phyloP scores from a whole-genome alignment of 1,139 yeast species.

The Scheffersomyces insectosa region DNA sequence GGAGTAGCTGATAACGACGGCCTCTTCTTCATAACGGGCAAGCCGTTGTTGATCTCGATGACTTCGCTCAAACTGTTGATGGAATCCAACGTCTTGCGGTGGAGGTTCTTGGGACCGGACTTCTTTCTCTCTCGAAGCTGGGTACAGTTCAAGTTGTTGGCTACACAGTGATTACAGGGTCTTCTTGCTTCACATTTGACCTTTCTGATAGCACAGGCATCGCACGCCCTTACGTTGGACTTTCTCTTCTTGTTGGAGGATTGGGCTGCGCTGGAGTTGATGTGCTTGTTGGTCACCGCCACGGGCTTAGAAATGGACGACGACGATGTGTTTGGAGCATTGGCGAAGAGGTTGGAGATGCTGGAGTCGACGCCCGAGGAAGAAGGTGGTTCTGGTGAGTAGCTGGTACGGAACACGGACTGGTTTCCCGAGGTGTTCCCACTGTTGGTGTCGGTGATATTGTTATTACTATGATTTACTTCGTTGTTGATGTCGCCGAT shows the following conservation, averaged over 20 bases:
- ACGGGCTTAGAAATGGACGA: neutral
- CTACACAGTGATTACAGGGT: constrained; percentile 44
- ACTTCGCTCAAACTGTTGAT: constrained; percentile 23
- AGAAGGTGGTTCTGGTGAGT: neutral
- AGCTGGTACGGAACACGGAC: neutral
- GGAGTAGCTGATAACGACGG: constrained; percentile 3
- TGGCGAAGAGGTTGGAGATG: neutral
- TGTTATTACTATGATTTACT: too few relatives aligned
- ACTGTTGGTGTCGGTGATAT: too few relatives aligned
- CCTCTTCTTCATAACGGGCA: neutral
- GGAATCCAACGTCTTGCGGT: constrained; percentile 36
- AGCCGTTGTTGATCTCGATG: constrained; percentile 9
- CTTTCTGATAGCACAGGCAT: constrained; percentile 47
- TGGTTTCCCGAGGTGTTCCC: too few relatives aligned
- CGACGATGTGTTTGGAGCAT: neutral
- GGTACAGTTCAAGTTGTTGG: constrained; percentile 40
- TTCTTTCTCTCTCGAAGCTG: constrained; percentile 40
- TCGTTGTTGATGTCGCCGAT: neutral
- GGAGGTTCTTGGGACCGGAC: constrained; percentile 45
- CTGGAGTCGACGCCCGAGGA: neutral
- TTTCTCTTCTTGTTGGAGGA: constrained; percentile 11
- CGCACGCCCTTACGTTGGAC: constrained; percentile 31
- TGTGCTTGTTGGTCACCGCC: neutral
- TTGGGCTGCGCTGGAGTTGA: neutral
- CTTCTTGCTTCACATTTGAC: constrained; percentile 42